Conservation (phyloP, 2,329 filamentous ascomycete genomes). For the Alternaria triticina region DNA sequence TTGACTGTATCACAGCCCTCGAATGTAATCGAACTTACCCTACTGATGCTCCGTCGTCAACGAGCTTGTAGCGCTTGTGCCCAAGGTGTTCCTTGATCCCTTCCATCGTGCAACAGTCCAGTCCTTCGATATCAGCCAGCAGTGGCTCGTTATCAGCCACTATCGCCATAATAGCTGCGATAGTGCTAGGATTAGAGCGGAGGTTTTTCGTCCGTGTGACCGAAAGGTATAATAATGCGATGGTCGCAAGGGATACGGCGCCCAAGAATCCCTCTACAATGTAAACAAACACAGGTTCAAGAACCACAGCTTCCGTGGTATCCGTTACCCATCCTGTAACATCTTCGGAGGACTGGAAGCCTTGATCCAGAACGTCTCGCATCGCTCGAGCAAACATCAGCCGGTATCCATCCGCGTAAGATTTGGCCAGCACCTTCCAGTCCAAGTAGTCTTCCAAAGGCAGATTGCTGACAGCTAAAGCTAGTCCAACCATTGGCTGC, state of each 20-base stretch:
- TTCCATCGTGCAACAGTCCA: slow-evolving; percentile 30
- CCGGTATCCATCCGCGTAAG: slow-evolving; percentile 52
- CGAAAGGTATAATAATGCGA: slow-evolving; percentile 32
- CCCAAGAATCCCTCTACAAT: slow-evolving; percentile 47
- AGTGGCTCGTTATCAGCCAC: slow-evolving; percentile 32
- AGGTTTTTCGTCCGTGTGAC: slow-evolving; percentile 25
- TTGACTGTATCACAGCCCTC: too few species aligned
- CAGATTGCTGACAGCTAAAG: slow-evolving; percentile 36
- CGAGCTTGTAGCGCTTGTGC: slow-evolving; percentile 19
- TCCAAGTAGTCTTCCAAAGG: slow-evolving; percentile 45
- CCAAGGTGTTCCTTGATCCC: slow-evolving; percentile 19
- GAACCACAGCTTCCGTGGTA: slow-evolving; percentile 45
- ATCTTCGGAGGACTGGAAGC: slow-evolving; percentile 9
- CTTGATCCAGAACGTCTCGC: slow-evolving; percentile 33
- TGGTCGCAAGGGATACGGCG: slow-evolving; percentile 25
- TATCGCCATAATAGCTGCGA: slow-evolving; percentile 46
- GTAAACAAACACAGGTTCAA: slow-evolving; percentile 49
- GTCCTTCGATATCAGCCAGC: slow-evolving; percentile 25
- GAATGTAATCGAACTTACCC: too few species aligned
- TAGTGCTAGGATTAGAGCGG: slow-evolving; percentile 42
- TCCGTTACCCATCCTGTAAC: too few species aligned
- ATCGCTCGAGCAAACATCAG: slow-evolving; percentile 51
- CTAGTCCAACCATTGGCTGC: slow-evolving; percentile 48
- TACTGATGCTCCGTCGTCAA: background rate
- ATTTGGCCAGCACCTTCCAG: slow-evolving; percentile 35